Evolutionary conservation across 1,139 yeast species (phyloP), one percentile per base, ranked within the genome.

Genomic region (Nadsonia commutata): DNA sequence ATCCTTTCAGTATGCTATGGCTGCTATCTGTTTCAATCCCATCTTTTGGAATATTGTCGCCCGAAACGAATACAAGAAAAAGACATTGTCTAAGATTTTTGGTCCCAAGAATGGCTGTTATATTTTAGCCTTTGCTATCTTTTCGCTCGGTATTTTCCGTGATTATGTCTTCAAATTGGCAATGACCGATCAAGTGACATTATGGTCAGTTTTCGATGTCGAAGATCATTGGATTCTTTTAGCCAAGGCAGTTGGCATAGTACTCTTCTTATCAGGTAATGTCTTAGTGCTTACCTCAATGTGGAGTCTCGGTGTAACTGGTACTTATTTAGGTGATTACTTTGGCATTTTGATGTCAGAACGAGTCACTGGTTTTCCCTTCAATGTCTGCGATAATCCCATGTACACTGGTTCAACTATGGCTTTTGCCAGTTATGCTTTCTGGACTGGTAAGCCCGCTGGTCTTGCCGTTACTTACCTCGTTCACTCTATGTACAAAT

Each of bases 321-420:
- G 98, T 16, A 90, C 98, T 18, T 90, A 90, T 58, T 68, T 90
- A 49, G 98, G 98, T 36, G 98, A 90, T 63, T 93, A 90, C 65
- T 90, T 90, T 63, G 98, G 98, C 1, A 88, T 90, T 56, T 72
- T 90, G 56, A 90, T 88, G 94, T 76, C 77, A 50, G 76, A 82
- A 51, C 73, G 94, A 57, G 95, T 90, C 48, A 80, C 93, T n/a
- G 79, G 82, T 1, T 90, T 90, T 71, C 98, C 98, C 19, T 90
- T 90, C 71, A 88, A 80, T 55, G 74, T 86, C 48, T 74, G 80
- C 52, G 80, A 84, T 57, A 90, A 90, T 62, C 98, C 98, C 49
- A 90, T 90, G 98, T 90, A 90, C 64, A 81, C 82, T 57, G 98
- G 98, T 19, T 82, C 94, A 6, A 74, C 90, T 21, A 67, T 90